These are phyloP conservation scores for Ceratocystis diversiconidia DNA, from an alignment of 2,329 filamentous ascomycete species.

Conservation along the genomic window DNA sequence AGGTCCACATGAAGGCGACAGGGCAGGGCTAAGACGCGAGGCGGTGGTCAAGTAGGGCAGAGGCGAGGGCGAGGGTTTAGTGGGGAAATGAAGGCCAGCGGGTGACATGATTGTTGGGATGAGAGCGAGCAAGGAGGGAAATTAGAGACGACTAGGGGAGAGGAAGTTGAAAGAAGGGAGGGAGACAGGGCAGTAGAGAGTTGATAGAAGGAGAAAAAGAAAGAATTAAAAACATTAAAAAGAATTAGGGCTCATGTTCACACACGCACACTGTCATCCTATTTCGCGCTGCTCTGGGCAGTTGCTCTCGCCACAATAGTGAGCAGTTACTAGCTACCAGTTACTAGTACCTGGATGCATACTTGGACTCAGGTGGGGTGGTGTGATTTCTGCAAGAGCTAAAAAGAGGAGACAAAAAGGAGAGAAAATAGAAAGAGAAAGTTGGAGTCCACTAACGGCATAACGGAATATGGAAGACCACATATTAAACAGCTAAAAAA, in stretches of 20 bases:
- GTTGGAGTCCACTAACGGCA: not conserved
- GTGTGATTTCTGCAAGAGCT: not conserved
- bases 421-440: not conserved
- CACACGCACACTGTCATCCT: not conserved
- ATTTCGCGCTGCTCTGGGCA: not conserved
- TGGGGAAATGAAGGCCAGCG: not conserved
- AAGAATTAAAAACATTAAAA: not conserved
- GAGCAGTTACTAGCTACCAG: not conserved
- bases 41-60: not conserved
- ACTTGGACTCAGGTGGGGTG: not conserved
- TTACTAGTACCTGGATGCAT: no score
- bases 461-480: not conserved
- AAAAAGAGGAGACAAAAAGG: not conserved
- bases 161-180: not conserved
- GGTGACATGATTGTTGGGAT: not conserved
- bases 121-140: not conserved
- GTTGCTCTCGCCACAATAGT: conserved; percentile 3
- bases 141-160: not conserved
- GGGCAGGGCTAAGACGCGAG: not conserved
- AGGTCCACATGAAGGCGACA: not conserved
- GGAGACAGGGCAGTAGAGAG: not conserved
- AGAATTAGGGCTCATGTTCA: not conserved
- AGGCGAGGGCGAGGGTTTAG: conserved; percentile 1
- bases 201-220: not conserved
- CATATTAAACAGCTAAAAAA: not conserved